Evolutionary conservation across 1,284 basidiomycete genomes (phyloP).

Genomic region (Malassezia sp.): DNA sequence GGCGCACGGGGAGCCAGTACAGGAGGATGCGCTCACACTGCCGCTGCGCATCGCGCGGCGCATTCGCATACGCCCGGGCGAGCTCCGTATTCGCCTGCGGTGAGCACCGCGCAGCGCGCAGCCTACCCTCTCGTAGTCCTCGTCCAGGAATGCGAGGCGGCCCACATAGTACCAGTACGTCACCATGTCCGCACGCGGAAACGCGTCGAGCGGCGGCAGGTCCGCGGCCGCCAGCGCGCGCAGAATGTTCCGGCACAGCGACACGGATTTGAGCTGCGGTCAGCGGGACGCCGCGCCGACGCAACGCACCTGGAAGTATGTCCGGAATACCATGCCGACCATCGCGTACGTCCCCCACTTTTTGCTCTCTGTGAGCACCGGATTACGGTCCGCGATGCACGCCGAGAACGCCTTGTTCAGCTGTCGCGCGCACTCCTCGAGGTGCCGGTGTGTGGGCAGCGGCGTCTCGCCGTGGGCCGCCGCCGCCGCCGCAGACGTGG

Average conservation of each 20-base stretch:
- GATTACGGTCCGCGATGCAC: slow-evolving; percentile 68
- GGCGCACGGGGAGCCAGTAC: slow-evolving; percentile 76
- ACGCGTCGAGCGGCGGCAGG: slow-evolving; percentile 63
- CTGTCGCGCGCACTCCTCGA: slow-evolving; percentile 81
- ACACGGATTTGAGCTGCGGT: slow-evolving; percentile 71
- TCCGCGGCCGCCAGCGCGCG: slow-evolving; percentile 78
- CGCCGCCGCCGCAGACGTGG: slow-evolving; percentile 4
- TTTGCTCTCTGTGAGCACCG: slow-evolving; percentile 59
- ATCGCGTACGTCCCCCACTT: slow-evolving; percentile 90
- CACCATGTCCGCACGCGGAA: slow-evolving; percentile 76
- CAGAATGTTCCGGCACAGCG: slow-evolving; percentile 79
- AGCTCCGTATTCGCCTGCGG: slow-evolving; percentile 69
- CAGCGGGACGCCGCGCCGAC: neutral
- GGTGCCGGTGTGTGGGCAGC: slow-evolving; percentile 49
- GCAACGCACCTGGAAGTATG: slow-evolving; percentile 68
- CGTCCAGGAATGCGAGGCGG: slow-evolving; percentile 81
- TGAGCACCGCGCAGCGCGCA: neutral
- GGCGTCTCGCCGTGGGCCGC: neutral
- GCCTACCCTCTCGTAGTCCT: slow-evolving; percentile 57
- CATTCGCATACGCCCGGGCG: slow-evolving; percentile 67
- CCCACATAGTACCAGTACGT: slow-evolving; percentile 71
- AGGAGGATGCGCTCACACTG: slow-evolving; percentile 82
- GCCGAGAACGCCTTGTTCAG: slow-evolving; percentile 84
- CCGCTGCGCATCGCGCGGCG: slow-evolving; percentile 56
- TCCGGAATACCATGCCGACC: slow-evolving; percentile 81